Base-by-base conservation (phyloP, 2,329 filamentous ascomycete genomes). In the Venturia effusa region DNA sequence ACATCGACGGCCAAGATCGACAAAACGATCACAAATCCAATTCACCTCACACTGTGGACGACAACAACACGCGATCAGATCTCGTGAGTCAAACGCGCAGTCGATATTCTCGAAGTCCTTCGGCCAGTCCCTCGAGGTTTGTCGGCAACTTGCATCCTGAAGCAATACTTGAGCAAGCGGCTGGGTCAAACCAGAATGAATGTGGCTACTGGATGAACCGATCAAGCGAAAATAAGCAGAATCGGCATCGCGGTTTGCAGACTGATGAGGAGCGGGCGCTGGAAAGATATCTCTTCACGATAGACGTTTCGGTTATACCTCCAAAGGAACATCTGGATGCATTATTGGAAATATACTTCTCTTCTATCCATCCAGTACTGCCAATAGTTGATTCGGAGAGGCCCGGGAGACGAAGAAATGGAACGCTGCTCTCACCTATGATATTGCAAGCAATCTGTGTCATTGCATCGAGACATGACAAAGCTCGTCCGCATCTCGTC, bases 71-170 rank as follows among this genome's bases (percentile, higher is more conserved):
- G 30, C 5, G 4, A n/a, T 55, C 32, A 24, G 32, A 32, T 37
- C n/a, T 34, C 65, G 67, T 39, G 48, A 72, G 69, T 19, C 34
- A 71, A 67, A 70, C 63, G 71, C 72, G 41, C 74, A 70, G 61
- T 71, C 73, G 61, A 68, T 67, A 45, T 59, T 57, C 15, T 72
- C 34, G 70, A 70, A 59, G 51, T 41, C 30, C 41, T 17, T 55
- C 61, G 30, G 37, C 24, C 59, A 75, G 72, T 39, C 73, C 75
- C 19, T 72, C 75, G 22, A 75, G 76, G 61, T 79, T 80, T 65
- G 68, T 79, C 54, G 77, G 78, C 62, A 79, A 80, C 64, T 68
- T 80, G 63, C 77, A 76, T 45, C 79, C 79, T 4, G 78, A 79
- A 66, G 74, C 78, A n/a, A 75, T 77, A 11, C 70, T 81, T 39